A percentile compares a stretch with the other conserved stretches of the same genome.
These are phyloP conservation scores for Vitis labrusca DNA, from an alignment of 164 flowering plant species.

Conservation along the genomic window DNA sequence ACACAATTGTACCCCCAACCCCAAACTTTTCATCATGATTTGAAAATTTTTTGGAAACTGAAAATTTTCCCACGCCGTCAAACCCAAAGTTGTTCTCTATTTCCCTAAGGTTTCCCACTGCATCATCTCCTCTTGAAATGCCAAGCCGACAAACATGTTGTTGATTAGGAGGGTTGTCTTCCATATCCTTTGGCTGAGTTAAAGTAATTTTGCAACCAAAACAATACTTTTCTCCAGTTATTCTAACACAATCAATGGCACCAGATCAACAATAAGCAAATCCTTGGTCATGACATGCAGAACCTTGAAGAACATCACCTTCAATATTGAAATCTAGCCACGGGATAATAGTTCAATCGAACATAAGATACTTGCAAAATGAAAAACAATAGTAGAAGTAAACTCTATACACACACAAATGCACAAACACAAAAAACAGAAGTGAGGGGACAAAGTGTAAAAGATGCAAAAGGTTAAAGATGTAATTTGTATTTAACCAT, in stretches of 20 bases:
- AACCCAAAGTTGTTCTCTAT: conserved; percentile 48
- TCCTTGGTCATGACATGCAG: conserved; percentile 46
- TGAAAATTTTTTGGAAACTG: conserved; percentile 41
- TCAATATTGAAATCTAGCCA: conserved; percentile 58
- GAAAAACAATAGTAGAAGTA: not conserved
- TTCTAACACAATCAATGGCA: conserved; percentile 56
- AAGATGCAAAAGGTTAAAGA: no score
- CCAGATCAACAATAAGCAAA: conserved; percentile 83
- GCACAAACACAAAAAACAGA: no score
- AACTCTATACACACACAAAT: no score
- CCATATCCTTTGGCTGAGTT: conserved; percentile 51
- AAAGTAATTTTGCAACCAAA: conserved; percentile 62
- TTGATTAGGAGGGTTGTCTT: conserved; percentile 53
- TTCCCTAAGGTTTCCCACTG: conserved; percentile 56
- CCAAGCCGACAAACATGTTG: conserved; percentile 63
- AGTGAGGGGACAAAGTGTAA: no score
- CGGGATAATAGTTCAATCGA: not conserved
- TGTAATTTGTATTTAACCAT: no score
- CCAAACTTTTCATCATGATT: conserved; percentile 55
- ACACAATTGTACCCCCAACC: conserved; percentile 59
- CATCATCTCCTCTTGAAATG: conserved; percentile 56
- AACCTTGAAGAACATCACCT: conserved; percentile 47
- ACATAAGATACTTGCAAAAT: not conserved
- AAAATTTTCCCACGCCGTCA: conserved; percentile 66
- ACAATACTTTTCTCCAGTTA: conserved; percentile 58